Conservation (phyloP, 1,284 basidiomycete genomes). For the Sporisorium scitamineum region DNA sequence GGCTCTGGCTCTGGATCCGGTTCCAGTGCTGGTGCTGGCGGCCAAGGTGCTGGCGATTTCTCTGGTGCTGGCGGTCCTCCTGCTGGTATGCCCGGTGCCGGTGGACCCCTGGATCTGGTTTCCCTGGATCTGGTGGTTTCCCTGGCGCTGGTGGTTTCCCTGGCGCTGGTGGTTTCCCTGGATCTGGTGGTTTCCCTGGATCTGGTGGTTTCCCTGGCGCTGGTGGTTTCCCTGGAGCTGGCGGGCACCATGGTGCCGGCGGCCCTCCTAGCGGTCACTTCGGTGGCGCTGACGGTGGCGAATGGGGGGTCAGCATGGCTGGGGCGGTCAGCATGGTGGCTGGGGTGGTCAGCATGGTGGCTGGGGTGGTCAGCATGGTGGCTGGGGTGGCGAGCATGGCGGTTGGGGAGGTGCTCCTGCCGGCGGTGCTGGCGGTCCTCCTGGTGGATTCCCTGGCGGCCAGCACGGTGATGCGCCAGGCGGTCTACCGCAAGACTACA, state of each 20-base stretch:
- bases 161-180: not conserved
- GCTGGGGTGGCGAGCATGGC: not conserved
- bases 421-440: conserved; percentile 1
- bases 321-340: not conserved
- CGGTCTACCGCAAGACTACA: conserved; percentile 2
- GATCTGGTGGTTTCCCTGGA: not conserved
- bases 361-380: not conserved
- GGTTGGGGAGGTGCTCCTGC: conserved; percentile 3
- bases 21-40: not conserved
- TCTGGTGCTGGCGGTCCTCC: not conserved
- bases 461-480: not conserved
- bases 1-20: conserved; percentile 1
- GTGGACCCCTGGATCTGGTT: not conserved
- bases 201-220: not conserved
- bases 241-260: too few species aligned
- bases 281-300: too few species aligned
- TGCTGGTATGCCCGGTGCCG: too few species aligned
- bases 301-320: too few species aligned
- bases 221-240: too few species aligned
- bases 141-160: not conserved
- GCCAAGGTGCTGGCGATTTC: not conserved
- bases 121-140: not conserved
- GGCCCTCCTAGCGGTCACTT: too few species aligned
- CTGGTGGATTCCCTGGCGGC: not conserved
- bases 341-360: conserved; percentile 2